Evolutionary conservation across 495 filamentous ascomycete species (phyloP).

Genomic region (Staphylotrichum longicolle): DNA sequence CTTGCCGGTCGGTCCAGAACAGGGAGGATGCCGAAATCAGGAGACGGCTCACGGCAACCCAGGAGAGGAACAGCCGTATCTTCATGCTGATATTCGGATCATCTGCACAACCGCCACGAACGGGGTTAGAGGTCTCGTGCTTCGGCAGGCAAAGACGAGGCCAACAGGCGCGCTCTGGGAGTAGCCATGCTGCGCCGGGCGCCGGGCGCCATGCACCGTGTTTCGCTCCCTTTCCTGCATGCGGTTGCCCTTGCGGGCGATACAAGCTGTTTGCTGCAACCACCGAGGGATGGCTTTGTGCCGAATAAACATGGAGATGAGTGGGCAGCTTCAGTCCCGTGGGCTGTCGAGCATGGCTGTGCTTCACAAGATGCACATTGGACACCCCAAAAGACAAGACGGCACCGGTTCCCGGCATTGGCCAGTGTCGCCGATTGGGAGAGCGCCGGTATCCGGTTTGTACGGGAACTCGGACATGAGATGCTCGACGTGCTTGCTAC

Average conservation of each 20-base stretch:
- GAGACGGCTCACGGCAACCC: no score
- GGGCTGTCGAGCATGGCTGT: neutral
- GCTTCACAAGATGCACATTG: constrained; percentile 1
- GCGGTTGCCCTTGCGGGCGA: neutral
- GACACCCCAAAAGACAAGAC: neutral
- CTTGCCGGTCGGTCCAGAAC: no score
- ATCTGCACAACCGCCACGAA: neutral
- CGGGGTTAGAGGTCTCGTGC: constrained; percentile 5
- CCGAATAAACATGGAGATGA: no score
- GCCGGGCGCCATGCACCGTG: neutral
- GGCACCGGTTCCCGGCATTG: neutral
- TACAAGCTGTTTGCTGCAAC: neutral
- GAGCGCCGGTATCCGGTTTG: constrained; percentile 13
- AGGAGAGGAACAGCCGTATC: neutral
- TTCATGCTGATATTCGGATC: neutral
- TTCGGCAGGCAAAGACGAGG: neutral
- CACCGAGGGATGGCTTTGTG: no score
- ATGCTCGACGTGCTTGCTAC: no score
- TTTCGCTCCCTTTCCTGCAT: neutral
- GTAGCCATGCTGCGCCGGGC: neutral
- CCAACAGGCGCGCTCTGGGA: neutral
- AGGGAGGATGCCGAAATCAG: no score
- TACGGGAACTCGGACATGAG: constrained; percentile 9
- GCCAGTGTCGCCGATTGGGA: neutral
- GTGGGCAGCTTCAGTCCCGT: neutral